Evolutionary conservation across 352 stramenopile species (phyloP), one percentile per base, ranked within the genome.

Genomic region (Pythium monospermum): DNA sequence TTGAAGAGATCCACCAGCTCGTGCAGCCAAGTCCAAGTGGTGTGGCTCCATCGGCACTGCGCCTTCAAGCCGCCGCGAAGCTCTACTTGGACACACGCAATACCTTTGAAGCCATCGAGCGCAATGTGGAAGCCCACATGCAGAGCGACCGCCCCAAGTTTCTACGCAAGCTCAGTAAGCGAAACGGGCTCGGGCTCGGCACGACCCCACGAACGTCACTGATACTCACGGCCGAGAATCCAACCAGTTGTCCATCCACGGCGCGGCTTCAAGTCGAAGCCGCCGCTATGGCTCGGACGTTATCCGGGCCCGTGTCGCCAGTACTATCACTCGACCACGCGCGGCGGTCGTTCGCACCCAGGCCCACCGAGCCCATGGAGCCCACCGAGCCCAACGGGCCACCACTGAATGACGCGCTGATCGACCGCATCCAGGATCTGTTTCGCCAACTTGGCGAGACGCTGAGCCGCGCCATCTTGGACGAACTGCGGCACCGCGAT

Each of bases 61-160:
- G 63, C 0, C 63, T 84, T 37, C 65, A 73, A n/a, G 74, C 76
- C 7, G 78, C 78, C 2, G 76, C 78, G 21, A 84, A 83, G 57
- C 62, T 90, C 40, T 90, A 86, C 49, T 63, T 90, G 16, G 76
- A 87, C 58, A 90, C 76, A 16, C 76, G 79, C 25, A 76, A 90
- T 47, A 76, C 76, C 8, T 90, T 86, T 39, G 74, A 90, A 48
- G 73, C 65, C 0, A 75, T 85, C 36, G 76, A 90, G 43, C 61
- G 70, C 10, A 49, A 73, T 30, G 65, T 86, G 15, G 75, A 88
- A 38, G 55, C 71, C 43, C 58, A 71, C 33, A 28, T 72, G 16
- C 40, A 49, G 25, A 56, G 59, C 2, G 64, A 71, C 18, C 69
- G 59, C 11, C 70, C 77, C 11, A 83, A 73, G 52, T 51, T 81